These are phyloP conservation scores for Platismatia glauca DNA, from an alignment of 495 filamentous ascomycete species.

Conservation along the genomic window DNA sequence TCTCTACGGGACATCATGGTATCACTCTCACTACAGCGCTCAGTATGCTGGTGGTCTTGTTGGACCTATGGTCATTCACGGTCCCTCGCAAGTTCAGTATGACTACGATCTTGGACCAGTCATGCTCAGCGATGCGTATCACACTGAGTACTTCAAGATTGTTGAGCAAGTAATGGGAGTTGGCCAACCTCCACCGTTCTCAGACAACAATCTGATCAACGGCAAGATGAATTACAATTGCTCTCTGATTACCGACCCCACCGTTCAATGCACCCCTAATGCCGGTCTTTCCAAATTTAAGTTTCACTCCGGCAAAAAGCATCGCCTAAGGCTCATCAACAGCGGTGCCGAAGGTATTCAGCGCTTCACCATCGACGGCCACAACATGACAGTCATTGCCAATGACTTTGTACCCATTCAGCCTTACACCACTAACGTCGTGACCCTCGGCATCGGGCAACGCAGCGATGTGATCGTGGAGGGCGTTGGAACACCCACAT, in stretches of 20 bases:
- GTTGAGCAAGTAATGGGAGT: slow-evolving; percentile 6
- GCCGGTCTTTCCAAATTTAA: slow-evolving; percentile 31
- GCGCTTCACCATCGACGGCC: slow-evolving; percentile 33
- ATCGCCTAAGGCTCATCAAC: slow-evolving; percentile 49
- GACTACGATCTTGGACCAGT: slow-evolving; percentile 53
- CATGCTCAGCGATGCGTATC: slow-evolving; percentile 35
- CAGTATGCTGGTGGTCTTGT: slow-evolving; percentile 40
- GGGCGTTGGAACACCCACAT: slow-evolving; percentile 24
- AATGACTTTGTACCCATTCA: slow-evolving; percentile 34
- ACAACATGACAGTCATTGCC: slow-evolving; percentile 31
- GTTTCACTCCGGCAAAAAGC: slow-evolving; percentile 37
- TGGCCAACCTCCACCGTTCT: neutral
- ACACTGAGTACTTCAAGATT: slow-evolving; percentile 25
- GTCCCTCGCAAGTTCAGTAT: slow-evolving; percentile 45
- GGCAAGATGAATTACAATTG: slow-evolving; percentile 30
- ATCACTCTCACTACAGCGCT: slow-evolving; percentile 39
- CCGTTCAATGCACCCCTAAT: slow-evolving; percentile 26
- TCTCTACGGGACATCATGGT: slow-evolving; percentile 43
- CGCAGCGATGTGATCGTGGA: slow-evolving; percentile 36
- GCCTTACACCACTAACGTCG: slow-evolving; percentile 26
- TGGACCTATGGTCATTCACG: slow-evolving; percentile 52
- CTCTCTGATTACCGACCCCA: neutral
- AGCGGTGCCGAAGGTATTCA: slow-evolving; percentile 38
- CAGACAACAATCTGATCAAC: slow-evolving; percentile 34
- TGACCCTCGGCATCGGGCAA: slow-evolving; percentile 24